phyloP scores from a whole-genome alignment of 202 grass and related monocot species.

The Dendrocalamus latiflorus region DNA sequence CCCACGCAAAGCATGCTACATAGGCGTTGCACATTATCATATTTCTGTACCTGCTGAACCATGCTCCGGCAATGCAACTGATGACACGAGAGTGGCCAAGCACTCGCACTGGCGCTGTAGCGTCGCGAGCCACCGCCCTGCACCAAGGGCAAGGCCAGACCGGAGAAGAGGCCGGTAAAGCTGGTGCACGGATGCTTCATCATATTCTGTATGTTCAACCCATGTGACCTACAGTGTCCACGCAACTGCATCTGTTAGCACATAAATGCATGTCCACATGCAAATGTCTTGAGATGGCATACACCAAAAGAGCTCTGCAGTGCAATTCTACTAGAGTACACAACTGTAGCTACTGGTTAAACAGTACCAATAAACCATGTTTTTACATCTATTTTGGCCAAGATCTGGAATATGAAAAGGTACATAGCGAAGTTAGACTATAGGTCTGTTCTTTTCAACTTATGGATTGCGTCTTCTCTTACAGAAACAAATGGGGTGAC shows the following conservation, averaged over 20 bases:
- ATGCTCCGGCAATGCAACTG: too few species aligned
- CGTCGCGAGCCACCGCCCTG: too few species aligned
- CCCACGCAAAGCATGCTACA: too few species aligned
- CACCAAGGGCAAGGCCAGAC: slow-evolving; percentile 74
- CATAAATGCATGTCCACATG: slow-evolving; percentile 38
- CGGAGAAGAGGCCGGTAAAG: slow-evolving; percentile 62
- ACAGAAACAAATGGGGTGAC: too few species aligned
- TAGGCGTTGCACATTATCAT: too few species aligned
- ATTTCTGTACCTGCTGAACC: too few species aligned
- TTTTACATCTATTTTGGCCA: background rate
- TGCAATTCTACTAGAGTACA: background rate
- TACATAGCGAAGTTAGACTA: background rate
- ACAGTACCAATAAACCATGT: background rate
- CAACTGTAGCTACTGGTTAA: background rate
- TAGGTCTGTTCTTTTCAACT: too few species aligned
- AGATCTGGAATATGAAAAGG: background rate
- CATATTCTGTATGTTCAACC: slow-evolving; percentile 87
- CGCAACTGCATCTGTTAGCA: slow-evolving; percentile 47
- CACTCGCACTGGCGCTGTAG: slow-evolving; percentile 78
- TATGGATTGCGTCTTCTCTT: too few species aligned
- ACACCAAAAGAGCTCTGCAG: slow-evolving; percentile 20
- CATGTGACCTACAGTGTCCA: slow-evolving; percentile 70
- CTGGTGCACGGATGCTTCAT: slow-evolving; percentile 59
- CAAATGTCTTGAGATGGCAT: too few species aligned
- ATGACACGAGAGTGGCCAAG: too few species aligned